Percentiles rank a stretch among this genome's conserved stretches.
Conservation (phyloP, 148 eudicot genomes). For the Fallopia convolvulus region DNA sequence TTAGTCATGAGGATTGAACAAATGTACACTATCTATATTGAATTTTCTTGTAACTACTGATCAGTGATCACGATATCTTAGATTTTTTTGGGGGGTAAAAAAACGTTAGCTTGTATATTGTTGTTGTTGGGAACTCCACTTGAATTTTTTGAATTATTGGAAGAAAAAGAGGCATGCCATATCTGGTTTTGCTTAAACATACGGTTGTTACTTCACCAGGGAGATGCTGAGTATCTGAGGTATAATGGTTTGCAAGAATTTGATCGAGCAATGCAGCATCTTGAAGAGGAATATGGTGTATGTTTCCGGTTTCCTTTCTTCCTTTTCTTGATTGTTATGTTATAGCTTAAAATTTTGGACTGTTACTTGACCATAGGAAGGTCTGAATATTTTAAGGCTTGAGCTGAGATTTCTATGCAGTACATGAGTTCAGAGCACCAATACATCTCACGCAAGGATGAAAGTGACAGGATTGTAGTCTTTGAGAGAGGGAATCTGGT, state of each 20-base stretch:
- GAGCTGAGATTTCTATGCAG: constrained; percentile 30
- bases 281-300: constrained; percentile 52
- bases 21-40: neutral
- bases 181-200: neutral
- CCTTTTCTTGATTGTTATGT: neutral
- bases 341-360: neutral
- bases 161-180: neutral
- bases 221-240: constrained; percentile 88
- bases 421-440: constrained; percentile 96
- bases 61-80: neutral
- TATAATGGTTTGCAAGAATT: constrained; percentile 85
- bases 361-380: too few relatives aligned
- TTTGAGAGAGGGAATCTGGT: constrained; percentile 90
- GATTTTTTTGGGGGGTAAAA: too few relatives aligned
- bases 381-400: neutral
- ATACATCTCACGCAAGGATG: constrained; percentile 85
- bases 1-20: neutral
- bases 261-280: constrained; percentile 95
- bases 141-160: too few relatives aligned
- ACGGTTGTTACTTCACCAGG: constrained; percentile 36
- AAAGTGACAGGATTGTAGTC: constrained; percentile 69
- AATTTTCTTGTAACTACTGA: neutral
- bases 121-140: too few relatives aligned
- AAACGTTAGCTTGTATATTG: too few relatives aligned
- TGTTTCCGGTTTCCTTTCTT: constrained; percentile 10